Percentiles rank a stretch among this genome's conserved stretches.
phyloP scores from a whole-genome alignment of 2,329 filamentous ascomycete genomes.

The Beauveria brongniartii region DNA sequence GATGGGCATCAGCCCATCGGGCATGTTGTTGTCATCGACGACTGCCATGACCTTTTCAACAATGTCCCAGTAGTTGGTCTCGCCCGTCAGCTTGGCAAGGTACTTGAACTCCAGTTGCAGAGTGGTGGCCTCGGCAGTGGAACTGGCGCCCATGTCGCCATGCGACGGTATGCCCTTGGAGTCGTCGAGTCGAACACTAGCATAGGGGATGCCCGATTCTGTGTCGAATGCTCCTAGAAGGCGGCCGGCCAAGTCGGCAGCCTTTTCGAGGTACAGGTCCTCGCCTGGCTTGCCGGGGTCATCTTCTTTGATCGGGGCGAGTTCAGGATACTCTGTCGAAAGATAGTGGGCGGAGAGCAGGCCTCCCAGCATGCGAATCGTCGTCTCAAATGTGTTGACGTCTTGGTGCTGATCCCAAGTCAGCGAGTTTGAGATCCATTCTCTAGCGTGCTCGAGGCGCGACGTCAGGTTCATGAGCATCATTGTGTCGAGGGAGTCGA shows the following conservation, averaged over 20 bases:
- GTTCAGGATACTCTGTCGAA: slow-evolving; percentile 71
- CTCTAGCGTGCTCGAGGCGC: slow-evolving; percentile 71
- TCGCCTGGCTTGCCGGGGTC: slow-evolving; percentile 68
- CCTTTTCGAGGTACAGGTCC: slow-evolving; percentile 93
- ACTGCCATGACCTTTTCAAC: slow-evolving; percentile 88
- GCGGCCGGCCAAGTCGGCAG: slow-evolving; percentile 83
- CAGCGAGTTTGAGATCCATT: slow-evolving; percentile 78
- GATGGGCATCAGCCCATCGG: slow-evolving; percentile 84
- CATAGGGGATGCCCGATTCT: slow-evolving; percentile 75
- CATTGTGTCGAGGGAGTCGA: slow-evolving; percentile 91
- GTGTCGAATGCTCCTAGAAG: slow-evolving; percentile 84
- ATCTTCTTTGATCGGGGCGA: slow-evolving; percentile 66
- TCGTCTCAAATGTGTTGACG: slow-evolving; percentile 96
- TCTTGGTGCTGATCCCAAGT: slow-evolving; percentile 89
- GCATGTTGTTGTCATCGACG: slow-evolving; percentile 70
- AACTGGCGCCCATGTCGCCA: slow-evolving; percentile 77
- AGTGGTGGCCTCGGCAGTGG: slow-evolving; percentile 86
- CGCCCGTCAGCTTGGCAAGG: slow-evolving; percentile 85
- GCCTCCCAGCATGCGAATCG: slow-evolving; percentile 93
- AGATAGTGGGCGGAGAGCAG: slow-evolving; percentile 90
- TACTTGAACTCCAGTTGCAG: slow-evolving; percentile 97
- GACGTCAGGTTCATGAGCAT: slow-evolving; percentile 97
- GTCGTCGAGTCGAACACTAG: slow-evolving; percentile 80
- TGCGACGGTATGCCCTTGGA: slow-evolving; percentile 73
- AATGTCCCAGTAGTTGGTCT: slow-evolving; percentile 85